phyloP scores from a whole-genome alignment of 164 flowering plant species.

The Vitis cinerea region DNA sequence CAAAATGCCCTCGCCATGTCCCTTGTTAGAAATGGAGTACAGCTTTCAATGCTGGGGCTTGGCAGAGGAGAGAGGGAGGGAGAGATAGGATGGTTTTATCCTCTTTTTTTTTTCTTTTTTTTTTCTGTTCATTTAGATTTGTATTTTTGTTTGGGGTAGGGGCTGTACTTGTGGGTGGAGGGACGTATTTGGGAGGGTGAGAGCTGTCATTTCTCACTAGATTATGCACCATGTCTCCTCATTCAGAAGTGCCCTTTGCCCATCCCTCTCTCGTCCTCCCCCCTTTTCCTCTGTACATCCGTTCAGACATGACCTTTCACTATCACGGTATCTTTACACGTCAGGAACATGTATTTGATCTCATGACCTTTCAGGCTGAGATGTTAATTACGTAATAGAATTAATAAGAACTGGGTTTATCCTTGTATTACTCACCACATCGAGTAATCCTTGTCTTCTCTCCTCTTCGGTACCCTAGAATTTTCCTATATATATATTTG shows the following conservation, averaged over 20 bases:
- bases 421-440: no score
- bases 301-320: constrained; percentile 10
- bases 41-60: constrained; percentile 26
- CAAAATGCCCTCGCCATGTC: neutral
- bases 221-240: constrained; percentile 45
- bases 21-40: constrained; percentile 12
- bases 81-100: constrained; percentile 13
- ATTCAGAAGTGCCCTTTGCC: constrained; percentile 4
- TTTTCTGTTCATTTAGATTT: no score
- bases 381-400: no score
- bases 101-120: no score
- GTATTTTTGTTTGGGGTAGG: no score
- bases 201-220: constrained; percentile 26
- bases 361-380: no score
- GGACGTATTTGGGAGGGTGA: constrained; percentile 8
- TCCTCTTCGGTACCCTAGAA: no score
- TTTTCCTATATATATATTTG: no score
- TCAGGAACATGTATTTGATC: constrained; percentile 17
- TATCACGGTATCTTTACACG: constrained; percentile 4
- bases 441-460: no score
- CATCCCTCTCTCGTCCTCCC: constrained; percentile 6
- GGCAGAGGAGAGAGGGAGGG: neutral
- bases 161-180: constrained; percentile 4
- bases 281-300: neutral
- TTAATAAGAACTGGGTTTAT: no score